A percentile compares a stretch with the other conserved stretches of the same genome.
These are phyloP conservation scores for Hymenotorrendiella dingleyae DNA, from an alignment of 2,329 filamentous ascomycete genomes.

Conservation along the genomic window DNA sequence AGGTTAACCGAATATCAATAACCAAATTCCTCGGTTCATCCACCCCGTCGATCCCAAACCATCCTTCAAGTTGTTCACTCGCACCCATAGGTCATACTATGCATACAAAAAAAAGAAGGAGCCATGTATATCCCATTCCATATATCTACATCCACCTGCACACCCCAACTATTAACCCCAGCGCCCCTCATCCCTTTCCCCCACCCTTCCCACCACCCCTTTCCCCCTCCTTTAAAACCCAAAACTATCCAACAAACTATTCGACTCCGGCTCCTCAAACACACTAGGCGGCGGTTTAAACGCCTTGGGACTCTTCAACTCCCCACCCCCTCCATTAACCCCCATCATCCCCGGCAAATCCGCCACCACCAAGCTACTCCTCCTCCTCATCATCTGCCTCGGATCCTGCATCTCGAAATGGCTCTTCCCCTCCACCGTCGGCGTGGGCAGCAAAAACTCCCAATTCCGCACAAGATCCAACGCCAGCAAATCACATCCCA, in stretches of 20 bases:
- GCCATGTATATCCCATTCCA: too few species aligned
- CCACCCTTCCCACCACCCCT: not conserved
- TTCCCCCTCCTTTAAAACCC: conserved; percentile 69
- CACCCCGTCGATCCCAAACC: too few species aligned
- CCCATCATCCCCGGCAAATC: conserved; percentile 51
- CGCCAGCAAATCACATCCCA: conserved; percentile 89
- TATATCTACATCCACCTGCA: too few species aligned
- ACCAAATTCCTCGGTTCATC: too few species aligned
- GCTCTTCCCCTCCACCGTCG: conserved; percentile 31
- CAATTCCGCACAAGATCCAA: conserved; percentile 78
- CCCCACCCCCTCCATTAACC: conserved; percentile 32
- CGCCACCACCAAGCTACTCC: conserved; percentile 74
- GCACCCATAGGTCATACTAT: too few species aligned
- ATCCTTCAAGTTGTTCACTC: too few species aligned
- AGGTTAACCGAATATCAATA: too few species aligned
- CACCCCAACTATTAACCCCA: too few species aligned
- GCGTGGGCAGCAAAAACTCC: conserved; percentile 62
- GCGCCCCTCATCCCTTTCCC: too few species aligned
- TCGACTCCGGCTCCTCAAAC: conserved; percentile 90
- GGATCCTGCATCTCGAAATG: conserved; percentile 35
- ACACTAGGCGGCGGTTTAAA: conserved; percentile 61
- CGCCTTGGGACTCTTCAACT: conserved; percentile 37
- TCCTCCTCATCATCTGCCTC: conserved; percentile 60
- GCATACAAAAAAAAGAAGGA: too few species aligned
- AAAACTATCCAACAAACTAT: conserved; percentile 85